Percentiles rank a stretch among this genome's conserved stretches.
Evolutionary conservation across 208 protist species (phyloP).

Genomic region (Acanthamoeba culbertsoni): DNA sequence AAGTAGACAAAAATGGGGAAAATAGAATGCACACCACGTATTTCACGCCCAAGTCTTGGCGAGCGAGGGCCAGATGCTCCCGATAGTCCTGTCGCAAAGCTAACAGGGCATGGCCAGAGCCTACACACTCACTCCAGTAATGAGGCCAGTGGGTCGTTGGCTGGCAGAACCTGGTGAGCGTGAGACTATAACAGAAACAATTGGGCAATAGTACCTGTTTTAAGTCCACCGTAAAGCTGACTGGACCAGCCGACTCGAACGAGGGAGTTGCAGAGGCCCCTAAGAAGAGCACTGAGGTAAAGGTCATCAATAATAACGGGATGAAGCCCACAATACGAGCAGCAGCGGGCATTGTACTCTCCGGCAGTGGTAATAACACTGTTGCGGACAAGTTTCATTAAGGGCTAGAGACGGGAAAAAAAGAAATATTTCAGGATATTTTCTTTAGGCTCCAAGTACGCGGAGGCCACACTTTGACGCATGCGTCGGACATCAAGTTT

Average conservation of each 20-base stretch:
- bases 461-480: no score
- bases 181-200: no score
- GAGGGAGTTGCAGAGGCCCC: no score
- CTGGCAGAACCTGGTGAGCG: neutral
- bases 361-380: no score
- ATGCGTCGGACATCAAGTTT: no score
- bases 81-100: conserved; percentile 63
- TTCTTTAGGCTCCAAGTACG: no score
- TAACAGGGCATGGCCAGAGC: conserved; percentile 62
- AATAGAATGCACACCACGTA: neutral
- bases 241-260: neutral
- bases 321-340: no score
- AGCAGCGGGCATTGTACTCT: no score
- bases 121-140: conserved; percentile 70
- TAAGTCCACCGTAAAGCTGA: neutral
- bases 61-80: neutral
- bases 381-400: no score
- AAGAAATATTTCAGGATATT: neutral
- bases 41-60: conserved; percentile 14
- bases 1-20: neutral
- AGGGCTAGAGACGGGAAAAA: neutral
- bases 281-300: no score
- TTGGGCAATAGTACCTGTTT: neutral
- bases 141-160: conserved; percentile 55
- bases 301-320: no score